Conservation (phyloP, 2,329 filamentous ascomycete genomes). For the Exophiala phaeomuriformis region DNA sequence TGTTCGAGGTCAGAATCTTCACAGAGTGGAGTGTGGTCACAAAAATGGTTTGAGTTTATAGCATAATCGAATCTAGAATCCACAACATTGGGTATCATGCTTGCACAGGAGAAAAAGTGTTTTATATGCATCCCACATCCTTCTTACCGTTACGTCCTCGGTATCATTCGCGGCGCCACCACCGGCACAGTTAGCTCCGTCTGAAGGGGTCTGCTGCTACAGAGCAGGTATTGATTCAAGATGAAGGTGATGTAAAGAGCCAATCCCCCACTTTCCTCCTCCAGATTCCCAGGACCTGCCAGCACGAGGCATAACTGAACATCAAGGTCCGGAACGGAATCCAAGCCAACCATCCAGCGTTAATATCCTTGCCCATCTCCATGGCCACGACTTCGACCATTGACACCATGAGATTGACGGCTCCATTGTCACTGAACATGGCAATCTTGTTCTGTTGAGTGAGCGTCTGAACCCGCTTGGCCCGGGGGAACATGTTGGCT, state of each 20-base stretch:
- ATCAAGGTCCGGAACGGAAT: conserved; percentile 15
- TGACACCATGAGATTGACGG: conserved; percentile 11
- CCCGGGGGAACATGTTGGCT: conserved; percentile 26
- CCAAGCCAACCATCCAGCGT: conserved; percentile 15
- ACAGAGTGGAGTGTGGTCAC: no score
- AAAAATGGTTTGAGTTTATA: no score
- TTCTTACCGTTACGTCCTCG: no score
- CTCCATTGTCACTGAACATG: conserved; percentile 25
- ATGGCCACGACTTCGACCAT: conserved; percentile 11
- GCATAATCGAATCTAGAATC: no score
- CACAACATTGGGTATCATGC: no score
- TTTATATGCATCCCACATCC: no score
- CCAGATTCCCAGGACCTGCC: conserved; percentile 8
- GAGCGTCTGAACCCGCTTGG: conserved; percentile 22
- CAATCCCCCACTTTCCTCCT: conserved; percentile 3
- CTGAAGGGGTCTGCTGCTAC: no score
- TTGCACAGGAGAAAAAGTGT: no score
- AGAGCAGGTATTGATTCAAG: no score
- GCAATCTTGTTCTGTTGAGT: conserved; percentile 26
- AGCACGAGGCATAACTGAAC: background rate
- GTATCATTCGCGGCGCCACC: no score
- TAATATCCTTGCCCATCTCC: conserved; percentile 16
- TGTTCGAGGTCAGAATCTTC: no score
- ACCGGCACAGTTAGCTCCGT: no score
- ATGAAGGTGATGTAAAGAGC: background rate